These are phyloP conservation scores for Cercospora sp. DNA, from an alignment of 2,329 filamentous ascomycete genomes.

Conservation along the genomic window DNA sequence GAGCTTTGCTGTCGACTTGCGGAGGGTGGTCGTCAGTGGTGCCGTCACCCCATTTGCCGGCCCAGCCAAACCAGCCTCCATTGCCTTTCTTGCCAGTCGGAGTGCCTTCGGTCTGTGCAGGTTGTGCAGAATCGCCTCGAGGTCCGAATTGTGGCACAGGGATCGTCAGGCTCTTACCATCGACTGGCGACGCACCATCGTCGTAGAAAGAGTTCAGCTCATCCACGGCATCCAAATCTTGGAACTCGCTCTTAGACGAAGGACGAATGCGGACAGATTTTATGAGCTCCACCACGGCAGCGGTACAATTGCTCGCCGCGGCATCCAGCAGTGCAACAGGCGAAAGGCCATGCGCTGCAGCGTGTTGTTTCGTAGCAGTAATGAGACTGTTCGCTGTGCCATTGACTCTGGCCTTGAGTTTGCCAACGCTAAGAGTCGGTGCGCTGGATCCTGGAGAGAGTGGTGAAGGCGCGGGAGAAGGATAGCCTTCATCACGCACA, in stretches of 20 bases:
- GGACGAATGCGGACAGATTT: slow-evolving; percentile 76
- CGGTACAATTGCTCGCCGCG: slow-evolving; percentile 84
- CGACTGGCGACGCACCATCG: slow-evolving; percentile 19
- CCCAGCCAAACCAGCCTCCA: slow-evolving; percentile 30
- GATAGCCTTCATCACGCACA: slow-evolving; percentile 49
- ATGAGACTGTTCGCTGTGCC: slow-evolving; percentile 94
- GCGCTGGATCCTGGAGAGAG: slow-evolving; percentile 20
- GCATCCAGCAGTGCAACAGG: slow-evolving; percentile 93
- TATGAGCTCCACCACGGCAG: slow-evolving; percentile 81
- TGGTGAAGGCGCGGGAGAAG: slow-evolving; percentile 35
- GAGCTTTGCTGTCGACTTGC: slow-evolving; percentile 8
- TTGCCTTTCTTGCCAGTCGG: slow-evolving; percentile 18
- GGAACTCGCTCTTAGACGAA: slow-evolving; percentile 27
- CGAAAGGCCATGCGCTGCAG: slow-evolving; percentile 76
- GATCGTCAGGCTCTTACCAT: slow-evolving; percentile 16
- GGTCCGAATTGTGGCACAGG: slow-evolving; percentile 18
- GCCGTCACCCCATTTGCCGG: slow-evolving; percentile 27
- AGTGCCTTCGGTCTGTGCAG: neutral
- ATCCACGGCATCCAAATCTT: slow-evolving; percentile 28
- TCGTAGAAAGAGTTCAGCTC: slow-evolving; percentile 31
- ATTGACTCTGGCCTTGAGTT: slow-evolving; percentile 77
- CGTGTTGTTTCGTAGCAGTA: slow-evolving; percentile 90
- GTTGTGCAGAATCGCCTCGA: slow-evolving; percentile 1
- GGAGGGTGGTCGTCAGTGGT: slow-evolving; percentile 12
- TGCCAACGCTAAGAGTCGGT: slow-evolving; percentile 43